Base-by-base conservation (phyloP, 208 protist species). In the Blastocrithidia nonstop region DNA sequence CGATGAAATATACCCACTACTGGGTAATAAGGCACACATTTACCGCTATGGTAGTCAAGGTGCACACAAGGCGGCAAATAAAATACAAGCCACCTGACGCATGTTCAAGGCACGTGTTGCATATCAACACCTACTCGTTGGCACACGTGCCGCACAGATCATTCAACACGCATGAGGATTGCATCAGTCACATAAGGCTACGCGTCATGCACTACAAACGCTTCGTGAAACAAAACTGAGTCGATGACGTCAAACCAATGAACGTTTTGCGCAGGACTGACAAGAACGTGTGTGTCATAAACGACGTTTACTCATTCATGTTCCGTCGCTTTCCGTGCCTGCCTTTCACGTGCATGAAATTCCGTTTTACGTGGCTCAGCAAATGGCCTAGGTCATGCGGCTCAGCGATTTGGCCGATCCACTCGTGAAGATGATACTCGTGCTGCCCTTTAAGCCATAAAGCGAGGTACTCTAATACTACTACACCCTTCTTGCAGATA, bases 61-160 rank as follows among this genome's bases (percentile, higher is more conserved):
- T 11, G 64, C 72, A 35, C 45, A 90, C 44, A 46, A 76, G 9
- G 86, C 86, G 2, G 82, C 82, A n/a, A 48, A 69, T 1, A 88
- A 86, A 48, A 84, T 94, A 16, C 86, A 94, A 53, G 66, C 79
- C n/a, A 78, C 71, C 11, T 89, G 78, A 73, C 71, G 74, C 43
- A 94, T 94, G 86, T 81, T 85, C 31, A 32, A 57, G 6, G 74
- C 89, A 58, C 67, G 77, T 26, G 66, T 87, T 17, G 75, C 74
- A 15, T 94, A 89, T 50, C 49, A 60, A 17, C 76, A 85, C 52
- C 54, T 94, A 8, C 58, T 80, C 35, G 59, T 87, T 33, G 80
- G 73, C 51, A 91, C 69, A 26, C 59, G 61, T 17, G 86, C 86
- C 1, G 78, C 86, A 11, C 69, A 65, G 39, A 43, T 80, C 26